phyloP scores from a whole-genome alignment of 2,329 filamentous ascomycete species.

The Dothiorella sarmentorum region DNA sequence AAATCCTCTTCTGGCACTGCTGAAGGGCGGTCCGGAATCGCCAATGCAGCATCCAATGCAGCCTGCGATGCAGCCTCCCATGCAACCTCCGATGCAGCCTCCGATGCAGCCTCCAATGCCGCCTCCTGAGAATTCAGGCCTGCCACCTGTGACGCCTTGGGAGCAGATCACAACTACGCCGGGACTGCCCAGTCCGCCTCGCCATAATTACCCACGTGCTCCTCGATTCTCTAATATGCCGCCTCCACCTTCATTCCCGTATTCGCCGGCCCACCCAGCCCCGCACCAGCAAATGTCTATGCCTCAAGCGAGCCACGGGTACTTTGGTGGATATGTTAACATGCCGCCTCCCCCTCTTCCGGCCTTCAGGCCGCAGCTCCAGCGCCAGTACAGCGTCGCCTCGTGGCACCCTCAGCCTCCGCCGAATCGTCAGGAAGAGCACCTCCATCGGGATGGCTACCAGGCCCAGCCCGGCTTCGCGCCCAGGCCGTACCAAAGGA shows the following conservation, averaged over 20 bases:
- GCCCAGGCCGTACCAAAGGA: conserved; percentile 46
- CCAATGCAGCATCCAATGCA: not conserved
- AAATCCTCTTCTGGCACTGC: conserved; percentile 55
- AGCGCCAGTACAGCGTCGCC: conserved; percentile 22
- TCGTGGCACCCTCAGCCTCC: conserved; percentile 18
- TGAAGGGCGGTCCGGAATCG: conserved; percentile 48
- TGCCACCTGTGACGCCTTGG: conserved; percentile 45
- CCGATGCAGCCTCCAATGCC: no score
- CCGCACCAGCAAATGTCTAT: conserved; percentile 15
- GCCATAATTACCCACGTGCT: conserved; percentile 52
- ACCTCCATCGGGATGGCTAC: not conserved
- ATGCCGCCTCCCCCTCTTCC: conserved; percentile 18
- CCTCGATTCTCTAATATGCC: conserved; percentile 48
- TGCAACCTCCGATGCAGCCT: not conserved
- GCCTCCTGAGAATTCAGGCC: not conserved
- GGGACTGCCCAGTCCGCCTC: conserved; percentile 55
- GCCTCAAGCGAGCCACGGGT: not conserved
- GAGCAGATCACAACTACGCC: conserved; percentile 53
- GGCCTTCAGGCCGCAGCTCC: conserved; percentile 23
- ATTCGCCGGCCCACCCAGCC: conserved; percentile 37
- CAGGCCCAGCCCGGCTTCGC: conserved; percentile 24
- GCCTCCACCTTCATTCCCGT: conserved; percentile 49
- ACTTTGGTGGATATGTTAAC: not conserved
- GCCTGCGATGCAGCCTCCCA: not conserved
- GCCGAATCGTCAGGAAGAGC: conserved; percentile 19